Evolutionary conservation across 805 yeast genomes (phyloP).

Genomic region (Kurtzmaniella cleridarum): DNA sequence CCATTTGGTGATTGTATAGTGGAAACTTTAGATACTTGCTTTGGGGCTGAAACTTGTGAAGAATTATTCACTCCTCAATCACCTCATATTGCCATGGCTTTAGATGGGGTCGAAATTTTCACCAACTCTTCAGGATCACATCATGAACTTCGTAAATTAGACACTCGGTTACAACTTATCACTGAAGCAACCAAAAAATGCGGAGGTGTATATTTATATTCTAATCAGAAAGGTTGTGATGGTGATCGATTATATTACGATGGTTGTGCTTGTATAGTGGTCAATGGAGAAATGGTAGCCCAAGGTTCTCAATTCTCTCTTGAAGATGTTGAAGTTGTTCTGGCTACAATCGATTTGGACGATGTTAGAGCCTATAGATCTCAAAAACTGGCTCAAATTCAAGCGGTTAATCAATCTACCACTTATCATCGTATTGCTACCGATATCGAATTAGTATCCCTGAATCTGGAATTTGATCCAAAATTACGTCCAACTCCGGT

Average conservation of each 20-base stretch:
- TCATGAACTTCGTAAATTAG: constrained; percentile 87
- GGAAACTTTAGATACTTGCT: constrained; percentile 75
- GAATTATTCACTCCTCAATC: constrained; percentile 95
- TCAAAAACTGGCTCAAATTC: constrained; percentile 71
- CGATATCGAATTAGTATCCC: constrained; percentile 62
- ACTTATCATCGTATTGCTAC: constrained; percentile 56
- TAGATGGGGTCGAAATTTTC: constrained; percentile 96
- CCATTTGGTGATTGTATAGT: constrained; percentile 89
- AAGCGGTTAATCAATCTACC: constrained; percentile 43
- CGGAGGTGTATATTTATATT: constrained; percentile 90
- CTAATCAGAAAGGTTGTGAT: constrained; percentile 97
- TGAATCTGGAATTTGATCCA: constrained; percentile 54
- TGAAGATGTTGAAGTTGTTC: constrained; percentile 86
- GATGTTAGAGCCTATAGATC: constrained; percentile 82
- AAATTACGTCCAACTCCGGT: constrained; percentile 51
- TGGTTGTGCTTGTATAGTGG: constrained; percentile 92
- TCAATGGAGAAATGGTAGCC: constrained; percentile 87
- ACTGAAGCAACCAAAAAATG: constrained; percentile 91
- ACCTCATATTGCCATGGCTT: constrained; percentile 86
- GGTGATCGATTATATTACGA: constrained; percentile 96
- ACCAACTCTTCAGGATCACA: constrained; percentile 98
- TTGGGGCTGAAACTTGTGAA: constrained; percentile 99
- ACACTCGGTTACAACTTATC: constrained; percentile 79
- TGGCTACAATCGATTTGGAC: constrained; percentile 93
- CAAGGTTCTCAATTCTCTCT: constrained; percentile 91